Conservation (phyloP, 1,139 yeast genomes). For the Magnusiomyces suaveolens region DNA sequence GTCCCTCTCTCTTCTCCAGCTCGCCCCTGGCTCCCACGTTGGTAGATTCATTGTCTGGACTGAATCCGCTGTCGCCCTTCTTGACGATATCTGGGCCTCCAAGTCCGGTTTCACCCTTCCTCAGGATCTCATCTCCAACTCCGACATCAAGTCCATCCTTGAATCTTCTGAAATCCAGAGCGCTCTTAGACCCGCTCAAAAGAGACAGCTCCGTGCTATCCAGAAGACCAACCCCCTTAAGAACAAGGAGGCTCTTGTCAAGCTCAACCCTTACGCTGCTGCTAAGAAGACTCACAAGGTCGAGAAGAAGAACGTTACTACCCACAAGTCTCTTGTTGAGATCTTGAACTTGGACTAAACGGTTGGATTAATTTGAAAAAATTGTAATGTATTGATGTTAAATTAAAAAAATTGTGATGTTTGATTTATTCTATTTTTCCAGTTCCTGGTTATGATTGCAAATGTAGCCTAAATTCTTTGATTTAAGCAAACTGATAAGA, state of each 20-base stretch:
- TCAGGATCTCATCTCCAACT: constrained; percentile 84
- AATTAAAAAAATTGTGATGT: not conserved
- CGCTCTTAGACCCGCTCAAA: constrained; percentile 95
- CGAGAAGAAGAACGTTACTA: constrained; percentile 34
- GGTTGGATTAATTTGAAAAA: not conserved
- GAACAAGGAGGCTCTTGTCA: constrained; percentile 97
- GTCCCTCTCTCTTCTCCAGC: constrained; percentile 91
- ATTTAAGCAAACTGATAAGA: too few species aligned
- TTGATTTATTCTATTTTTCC: too few species aligned
- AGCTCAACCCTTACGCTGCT: constrained; percentile 99
- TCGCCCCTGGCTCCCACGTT: constrained; percentile 99
- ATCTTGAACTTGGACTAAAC: constrained; percentile 15
- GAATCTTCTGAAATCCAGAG: constrained; percentile 99
- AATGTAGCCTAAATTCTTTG: too few species aligned
- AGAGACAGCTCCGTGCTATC: constrained; percentile 80
- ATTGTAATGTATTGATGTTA: not conserved
- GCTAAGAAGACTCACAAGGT: constrained; percentile 85
- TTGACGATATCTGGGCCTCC: constrained; percentile 92
- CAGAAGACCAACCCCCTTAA: constrained; percentile 99
- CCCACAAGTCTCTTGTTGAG: constrained; percentile 13
- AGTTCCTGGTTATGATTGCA: too few species aligned
- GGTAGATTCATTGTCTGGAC: constrained; percentile 99
- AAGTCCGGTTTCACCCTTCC: constrained; percentile 92
- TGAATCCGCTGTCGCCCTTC: constrained; percentile 92
- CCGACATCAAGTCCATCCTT: constrained; percentile 95